Base-by-base conservation (phyloP, 306 rosid genomes). In the Arachis hypogaea region DNA sequence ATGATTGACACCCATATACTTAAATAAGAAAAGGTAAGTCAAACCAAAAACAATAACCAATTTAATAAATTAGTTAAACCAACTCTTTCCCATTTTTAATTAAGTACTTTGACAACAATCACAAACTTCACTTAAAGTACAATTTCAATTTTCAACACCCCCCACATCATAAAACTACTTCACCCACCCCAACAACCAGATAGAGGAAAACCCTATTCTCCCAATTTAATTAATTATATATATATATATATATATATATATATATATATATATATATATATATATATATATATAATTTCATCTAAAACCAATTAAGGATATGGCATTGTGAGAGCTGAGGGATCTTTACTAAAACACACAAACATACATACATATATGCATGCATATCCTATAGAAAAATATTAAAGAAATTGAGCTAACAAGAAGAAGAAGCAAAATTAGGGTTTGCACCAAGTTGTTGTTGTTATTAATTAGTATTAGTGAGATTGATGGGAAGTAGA, bases 51-150 rank as follows among this genome's bases (percentile, higher is more conserved):
- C 14, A 38, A 69, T 56, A 63, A 56, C 69, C 30, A 66, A 81
- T 71, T 77, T 76, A 71, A 81, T 59, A 61, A 81, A 81, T 71
- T 74, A 76, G 84, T 71, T 81, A 71, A 74, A 71, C 81, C 84
- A 81, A 81, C 84, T 71, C 66, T 71, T 64, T 75, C 46, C 59
- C 41, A 69, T 60, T 36, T 54, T 62, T 0, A 11, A 47, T 62
- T 4, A 11, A 47, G 9, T 66, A 43, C 54, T 74, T 45, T n/a
- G 57, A 74, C 76, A 80, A 74, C 76, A 80, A 16, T 74, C 42
- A 80, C 73, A 77, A 54, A 80, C 63, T 56, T 80, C 45, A 46
- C 67, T 42, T 73, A 80, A 80, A 55, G n/a, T 56, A 56, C 69
- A 68, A 74, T 70, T 71, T 76, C 78, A 81, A 75, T 33, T 33